Base-by-base conservation (phyloP, 305 asterid species). In the Fraxinus angustifolia region DNA sequence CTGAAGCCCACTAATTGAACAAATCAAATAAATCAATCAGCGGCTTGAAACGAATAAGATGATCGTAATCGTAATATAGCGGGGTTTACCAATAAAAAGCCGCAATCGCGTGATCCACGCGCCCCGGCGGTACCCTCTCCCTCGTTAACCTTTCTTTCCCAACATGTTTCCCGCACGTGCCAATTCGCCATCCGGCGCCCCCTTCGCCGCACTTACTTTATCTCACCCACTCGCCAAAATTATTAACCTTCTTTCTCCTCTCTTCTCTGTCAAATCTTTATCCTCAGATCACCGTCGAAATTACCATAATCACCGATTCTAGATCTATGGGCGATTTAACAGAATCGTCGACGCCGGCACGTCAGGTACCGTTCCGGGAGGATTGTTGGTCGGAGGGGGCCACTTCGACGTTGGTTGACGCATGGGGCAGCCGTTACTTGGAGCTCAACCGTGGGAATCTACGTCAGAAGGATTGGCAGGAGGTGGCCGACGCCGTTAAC, bases 361-460 rank as follows among this genome's bases (percentile, higher is more conserved):
- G 96, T 72, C 90, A 89, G 14, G 83, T 88, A 3, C 95, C 98
- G 1, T 90, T 91, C 87, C 97, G 98, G 1, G 98, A 95, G 84
- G 98, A 95, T 81, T 95, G 98, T 38, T 93, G 97, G 98, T 88
- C 93, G 80, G 97, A 95, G 85, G 95, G 91, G 82, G 98, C 97
- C 1, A 95, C 98, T 1, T 81, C 91, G 7, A 95, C 98, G 45
- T 91, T 95, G 0, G 98, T 92, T 2, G 98, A 95, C 71, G 88
- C 97, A 3, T 95, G 98, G 98, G 98, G 98, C 0, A 88, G 90
- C 11, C 93, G 97, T 1, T 95, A 88, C 84, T 0, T 93, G 86
- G 97, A 93, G 50, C 94, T 95, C n/a, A 95, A 93, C 80, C 90
- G 97, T 4, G 99, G 99, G 0, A 93, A 93, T 78, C 94, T 95